Evolutionary conservation across 2,329 filamentous ascomycete species (phyloP).

Genomic region (Rhexocercosporidium sp.): DNA sequence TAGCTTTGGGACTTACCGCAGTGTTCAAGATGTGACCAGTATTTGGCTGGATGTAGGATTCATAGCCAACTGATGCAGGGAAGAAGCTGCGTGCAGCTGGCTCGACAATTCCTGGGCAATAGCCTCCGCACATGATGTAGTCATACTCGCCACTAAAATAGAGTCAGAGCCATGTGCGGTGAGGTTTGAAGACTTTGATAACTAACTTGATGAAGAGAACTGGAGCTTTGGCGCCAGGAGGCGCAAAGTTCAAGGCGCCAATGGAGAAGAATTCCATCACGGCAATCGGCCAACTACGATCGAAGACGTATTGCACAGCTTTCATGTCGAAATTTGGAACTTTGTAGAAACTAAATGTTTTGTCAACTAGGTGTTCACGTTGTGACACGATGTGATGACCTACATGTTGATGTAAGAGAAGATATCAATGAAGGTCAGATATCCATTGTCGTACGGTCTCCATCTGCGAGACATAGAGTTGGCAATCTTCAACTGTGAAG

Average conservation of each 20-base stretch:
- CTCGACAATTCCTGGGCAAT: slow-evolving; percentile 34
- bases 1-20: background rate
- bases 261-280: background rate
- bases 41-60: slow-evolving; percentile 31
- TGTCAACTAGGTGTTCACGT: background rate
- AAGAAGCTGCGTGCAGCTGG: slow-evolving; percentile 30
- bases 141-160: slow-evolving; percentile 34
- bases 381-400: background rate
- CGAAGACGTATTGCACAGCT: background rate
- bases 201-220: background rate
- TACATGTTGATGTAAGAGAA: slow-evolving; percentile 2
- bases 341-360: background rate
- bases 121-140: slow-evolving; percentile 32
- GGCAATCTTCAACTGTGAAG: slow-evolving; percentile 2
- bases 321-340: background rate
- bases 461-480: slow-evolving; percentile 1
- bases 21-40: slow-evolving; percentile 37
- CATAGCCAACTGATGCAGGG: slow-evolving; percentile 17
- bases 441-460: background rate
- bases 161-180: background rate
- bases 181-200: background rate
- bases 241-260: background rate
- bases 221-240: slow-evolving; percentile 1
- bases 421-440: background rate
- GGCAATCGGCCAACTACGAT: slow-evolving; percentile 1